These are phyloP conservation scores for Aspergillus sparsus DNA, from an alignment of 495 filamentous ascomycete species.

Conservation along the genomic window DNA sequence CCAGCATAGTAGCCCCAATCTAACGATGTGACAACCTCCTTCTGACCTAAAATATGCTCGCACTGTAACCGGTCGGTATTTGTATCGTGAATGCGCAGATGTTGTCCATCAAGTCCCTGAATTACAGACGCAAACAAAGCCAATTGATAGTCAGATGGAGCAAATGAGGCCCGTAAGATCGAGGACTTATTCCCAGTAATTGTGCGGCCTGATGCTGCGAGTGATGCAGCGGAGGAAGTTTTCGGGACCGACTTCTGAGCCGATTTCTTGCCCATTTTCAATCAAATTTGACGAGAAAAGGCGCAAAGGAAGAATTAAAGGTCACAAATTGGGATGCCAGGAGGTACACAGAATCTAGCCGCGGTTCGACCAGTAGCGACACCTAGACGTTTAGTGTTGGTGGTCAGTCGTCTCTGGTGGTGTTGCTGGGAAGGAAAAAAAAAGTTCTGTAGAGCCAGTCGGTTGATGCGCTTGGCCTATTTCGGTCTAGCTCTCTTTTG, in stretches of 20 bases:
- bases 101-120: constrained; percentile 59
- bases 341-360: constrained; percentile 13
- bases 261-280: constrained; percentile 55
- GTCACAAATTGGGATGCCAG: constrained; percentile 9
- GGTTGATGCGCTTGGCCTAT: constrained; percentile 37
- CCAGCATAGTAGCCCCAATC: constrained; percentile 56
- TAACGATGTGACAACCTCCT: constrained; percentile 55
- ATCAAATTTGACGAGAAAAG: constrained; percentile 12
- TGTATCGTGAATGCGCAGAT: constrained; percentile 61
- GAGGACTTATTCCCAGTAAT: constrained; percentile 49
- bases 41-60: constrained; percentile 54
- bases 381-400: constrained; percentile 35
- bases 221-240: constrained; percentile 50
- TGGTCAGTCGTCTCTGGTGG: constrained; percentile 36
- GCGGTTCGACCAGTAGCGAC: constrained; percentile 25
- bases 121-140: constrained; percentile 62
- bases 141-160: constrained; percentile 56
- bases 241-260: constrained; percentile 48
- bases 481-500: constrained; percentile 30
- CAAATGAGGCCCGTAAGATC: constrained; percentile 54
- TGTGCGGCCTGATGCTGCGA: constrained; percentile 38
- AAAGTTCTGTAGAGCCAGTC: constrained; percentile 48
- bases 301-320: constrained; percentile 5
- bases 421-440: constrained; percentile 45
- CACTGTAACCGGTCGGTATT: constrained; percentile 57